phyloP scores from a whole-genome alignment of 306 rosid species.

The apple (Malus domestica) region ASM211411v1 NC_041805.1:25069001-25069500 shows the following conservation, averaged over 20 bases:
- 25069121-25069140: slow-evolving; percentile 62
- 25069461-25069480: slow-evolving; percentile 74
- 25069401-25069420: slow-evolving; percentile 56
- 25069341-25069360: slow-evolving; percentile 76
- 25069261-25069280: slow-evolving; percentile 98
- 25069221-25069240: slow-evolving; percentile 49
- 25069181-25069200: slow-evolving; percentile 69
- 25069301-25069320: slow-evolving; percentile 56
- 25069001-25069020: too few species aligned
- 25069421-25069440: slow-evolving; percentile 77
- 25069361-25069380: slow-evolving; percentile 69
- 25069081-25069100: slow-evolving; percentile 23
- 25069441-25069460: slow-evolving; percentile 77
- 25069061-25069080: not conserved
- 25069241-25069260: slow-evolving; percentile 48
- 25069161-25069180: slow-evolving; percentile 54
- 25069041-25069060: not conserved
- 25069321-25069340: slow-evolving; percentile 33
- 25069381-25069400: slow-evolving; percentile 41
- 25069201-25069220: slow-evolving; percentile 65
- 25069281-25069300: slow-evolving; percentile 72
- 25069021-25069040: not conserved
- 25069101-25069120: slow-evolving; percentile 82
- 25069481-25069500: slow-evolving; percentile 49
- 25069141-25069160: slow-evolving; percentile 62